These are phyloP conservation scores for Leccinum imitatum DNA, from an alignment of 768 basidiomycete genomes.

Conservation along the genomic window DNA sequence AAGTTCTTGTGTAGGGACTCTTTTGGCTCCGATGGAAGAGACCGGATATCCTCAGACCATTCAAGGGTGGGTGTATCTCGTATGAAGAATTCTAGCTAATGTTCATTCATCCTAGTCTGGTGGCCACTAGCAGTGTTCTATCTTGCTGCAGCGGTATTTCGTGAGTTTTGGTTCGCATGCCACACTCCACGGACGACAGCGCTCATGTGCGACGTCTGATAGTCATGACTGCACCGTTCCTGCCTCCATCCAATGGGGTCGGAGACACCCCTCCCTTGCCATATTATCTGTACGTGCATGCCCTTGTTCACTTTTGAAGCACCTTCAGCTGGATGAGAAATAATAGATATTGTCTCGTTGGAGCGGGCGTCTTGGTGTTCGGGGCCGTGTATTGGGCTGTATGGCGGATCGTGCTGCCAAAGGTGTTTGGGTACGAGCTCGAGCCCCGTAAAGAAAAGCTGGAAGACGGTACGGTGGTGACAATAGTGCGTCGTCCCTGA, in stretches of 20 bases:
- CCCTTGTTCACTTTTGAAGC: constrained; percentile 18
- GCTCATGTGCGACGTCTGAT: background rate
- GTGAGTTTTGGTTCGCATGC: constrained; percentile 32
- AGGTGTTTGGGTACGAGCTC: constrained; percentile 47
- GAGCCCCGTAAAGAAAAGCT: constrained; percentile 49
- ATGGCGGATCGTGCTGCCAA: constrained; percentile 52
- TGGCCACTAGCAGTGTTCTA: constrained; percentile 55
- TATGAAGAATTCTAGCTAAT: constrained; percentile 5
- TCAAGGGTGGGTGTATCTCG: constrained; percentile 40
- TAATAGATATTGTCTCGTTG: constrained; percentile 51
- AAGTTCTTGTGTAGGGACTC: constrained; percentile 39
- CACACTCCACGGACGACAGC: constrained; percentile 8
- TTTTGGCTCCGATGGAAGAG: constrained; percentile 56
- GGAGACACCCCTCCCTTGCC: constrained; percentile 63
- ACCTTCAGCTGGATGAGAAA: constrained; percentile 31
- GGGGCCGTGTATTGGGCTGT: constrained; percentile 55
- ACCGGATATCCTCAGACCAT: constrained; percentile 48
- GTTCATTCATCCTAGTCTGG: constrained; percentile 41
- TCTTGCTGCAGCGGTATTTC: constrained; percentile 48
- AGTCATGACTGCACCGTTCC: constrained; percentile 58
- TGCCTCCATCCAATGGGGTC: constrained; percentile 50
- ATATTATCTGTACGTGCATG: constrained; percentile 45
- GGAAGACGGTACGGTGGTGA: constrained; percentile 54
- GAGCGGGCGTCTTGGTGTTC: constrained; percentile 44
- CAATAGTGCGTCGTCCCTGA: constrained; percentile 42